A percentile compares a stretch with the other conserved stretches of the same genome.
These are phyloP conservation scores for Didymella glomerata DNA, from an alignment of 2,329 filamentous ascomycete species.

Conservation along the genomic window DNA sequence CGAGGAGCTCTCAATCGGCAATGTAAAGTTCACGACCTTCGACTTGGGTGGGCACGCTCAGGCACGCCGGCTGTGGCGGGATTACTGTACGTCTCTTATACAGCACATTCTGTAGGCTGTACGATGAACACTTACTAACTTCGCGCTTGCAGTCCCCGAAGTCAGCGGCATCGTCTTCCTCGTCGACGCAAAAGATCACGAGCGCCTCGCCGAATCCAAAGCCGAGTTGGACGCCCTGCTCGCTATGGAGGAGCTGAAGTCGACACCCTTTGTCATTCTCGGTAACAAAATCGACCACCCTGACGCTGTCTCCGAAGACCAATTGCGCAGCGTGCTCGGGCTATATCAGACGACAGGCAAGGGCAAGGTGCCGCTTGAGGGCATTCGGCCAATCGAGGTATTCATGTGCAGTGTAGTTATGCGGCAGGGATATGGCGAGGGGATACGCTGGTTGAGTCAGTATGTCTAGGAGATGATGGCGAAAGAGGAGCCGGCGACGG, in stretches of 20 bases:
- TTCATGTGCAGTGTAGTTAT: constrained; percentile 99
- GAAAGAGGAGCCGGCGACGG: neutral
- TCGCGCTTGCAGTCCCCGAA: constrained; percentile 42
- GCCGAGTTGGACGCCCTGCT: constrained; percentile 93
- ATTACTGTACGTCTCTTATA: constrained; percentile 42
- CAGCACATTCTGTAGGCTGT: neutral
- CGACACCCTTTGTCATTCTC: constrained; percentile 94
- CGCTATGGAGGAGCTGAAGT: constrained; percentile 94
- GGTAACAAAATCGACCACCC: constrained; percentile 99
- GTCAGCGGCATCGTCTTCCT: constrained; percentile 88
- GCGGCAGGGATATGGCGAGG: constrained; percentile 73
- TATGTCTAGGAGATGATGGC: constrained; percentile 43
- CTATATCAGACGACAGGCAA: constrained; percentile 73
- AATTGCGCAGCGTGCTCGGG: constrained; percentile 89
- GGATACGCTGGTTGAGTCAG: constrained; percentile 54
- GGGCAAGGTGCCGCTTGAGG: constrained; percentile 51
- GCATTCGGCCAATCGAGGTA: constrained; percentile 75
- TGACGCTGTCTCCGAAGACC: constrained; percentile 92
- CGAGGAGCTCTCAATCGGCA: constrained; percentile 60
- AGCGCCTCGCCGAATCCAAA: constrained; percentile 93
- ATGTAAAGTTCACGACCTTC: constrained; percentile 89
- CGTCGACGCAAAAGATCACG: constrained; percentile 95
- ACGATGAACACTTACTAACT: neutral
- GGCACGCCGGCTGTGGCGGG: constrained; percentile 52
- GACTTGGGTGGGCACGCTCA: constrained; percentile 63